phyloP scores from a whole-genome alignment of 768 basidiomycete genomes.

The Boletales sp. region DNA sequence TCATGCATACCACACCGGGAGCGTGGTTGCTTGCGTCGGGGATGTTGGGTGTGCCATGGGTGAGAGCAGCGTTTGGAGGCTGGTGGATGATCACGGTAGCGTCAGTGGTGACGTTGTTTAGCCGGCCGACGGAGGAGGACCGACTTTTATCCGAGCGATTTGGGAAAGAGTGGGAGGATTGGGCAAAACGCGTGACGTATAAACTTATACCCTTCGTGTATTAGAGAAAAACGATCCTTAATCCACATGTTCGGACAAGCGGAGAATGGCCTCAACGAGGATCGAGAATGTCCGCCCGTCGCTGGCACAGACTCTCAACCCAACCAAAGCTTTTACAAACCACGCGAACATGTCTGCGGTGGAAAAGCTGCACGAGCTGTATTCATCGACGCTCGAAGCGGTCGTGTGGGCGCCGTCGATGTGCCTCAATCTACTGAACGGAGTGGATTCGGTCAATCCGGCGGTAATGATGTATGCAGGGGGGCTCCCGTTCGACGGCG shows the following conservation, averaged over 20 bases:
- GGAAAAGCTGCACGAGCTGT: too few relatives aligned
- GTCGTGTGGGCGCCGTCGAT: too few relatives aligned
- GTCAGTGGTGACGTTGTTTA: not conserved
- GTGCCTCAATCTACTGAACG: too few relatives aligned
- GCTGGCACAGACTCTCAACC: too few relatives aligned
- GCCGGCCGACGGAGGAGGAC: slow-evolving; percentile 23
- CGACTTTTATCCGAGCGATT: slow-evolving; percentile 13
- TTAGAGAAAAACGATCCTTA: not conserved
- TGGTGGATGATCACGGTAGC: not conserved
- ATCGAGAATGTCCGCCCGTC: too few relatives aligned
- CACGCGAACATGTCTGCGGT: too few relatives aligned
- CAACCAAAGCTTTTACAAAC: too few relatives aligned
- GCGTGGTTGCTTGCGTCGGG: slow-evolving; percentile 7
- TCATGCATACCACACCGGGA: not conserved
- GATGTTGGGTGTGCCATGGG: not conserved
- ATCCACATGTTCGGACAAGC: not conserved
- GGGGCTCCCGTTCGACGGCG: too few relatives aligned
- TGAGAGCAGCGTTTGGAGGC: not conserved
- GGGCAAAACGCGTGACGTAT: slow-evolving; percentile 14
- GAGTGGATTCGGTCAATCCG: too few relatives aligned
- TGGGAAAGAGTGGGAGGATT: slow-evolving; percentile 18
- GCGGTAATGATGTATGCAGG: too few relatives aligned
- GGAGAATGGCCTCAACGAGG: too few relatives aligned
- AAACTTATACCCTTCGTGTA: slow-evolving; percentile 6
- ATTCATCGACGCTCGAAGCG: too few relatives aligned